phyloP scores from a whole-genome alignment of 495 filamentous ascomycete species.

The Penicillium riverlandense region DNA sequence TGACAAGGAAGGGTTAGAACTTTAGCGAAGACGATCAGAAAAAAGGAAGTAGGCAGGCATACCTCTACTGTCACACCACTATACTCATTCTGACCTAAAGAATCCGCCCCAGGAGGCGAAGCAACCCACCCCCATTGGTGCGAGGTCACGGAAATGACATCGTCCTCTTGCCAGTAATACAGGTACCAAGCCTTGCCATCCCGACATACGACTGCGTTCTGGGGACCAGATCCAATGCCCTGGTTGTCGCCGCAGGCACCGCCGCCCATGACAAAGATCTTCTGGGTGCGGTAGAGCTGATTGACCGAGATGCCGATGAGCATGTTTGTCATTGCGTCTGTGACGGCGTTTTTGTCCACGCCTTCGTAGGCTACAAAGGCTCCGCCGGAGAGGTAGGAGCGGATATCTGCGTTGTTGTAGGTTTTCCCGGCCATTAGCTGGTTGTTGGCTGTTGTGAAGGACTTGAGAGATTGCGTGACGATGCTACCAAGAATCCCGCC shows the following conservation, averaged over 20 bases:
- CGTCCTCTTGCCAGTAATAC: constrained; percentile 19
- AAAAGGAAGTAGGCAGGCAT: too few species aligned
- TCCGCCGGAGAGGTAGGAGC: constrained; percentile 15
- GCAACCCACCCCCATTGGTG: constrained; percentile 19
- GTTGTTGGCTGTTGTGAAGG: constrained; percentile 19
- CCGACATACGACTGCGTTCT: constrained; percentile 8
- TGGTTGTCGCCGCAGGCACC: constrained; percentile 18
- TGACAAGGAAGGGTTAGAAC: too few species aligned
- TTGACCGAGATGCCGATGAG: constrained; percentile 18
- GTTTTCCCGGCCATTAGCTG: constrained; percentile 14
- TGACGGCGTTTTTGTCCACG: constrained; percentile 16
- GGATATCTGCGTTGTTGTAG: constrained; percentile 18
- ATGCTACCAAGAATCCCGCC: constrained; percentile 14
- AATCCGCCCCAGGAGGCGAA: constrained; percentile 6
- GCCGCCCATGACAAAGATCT: constrained; percentile 23
- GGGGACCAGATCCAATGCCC: constrained; percentile 17
- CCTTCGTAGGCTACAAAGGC: constrained; percentile 14
- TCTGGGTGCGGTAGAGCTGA: constrained; percentile 14
- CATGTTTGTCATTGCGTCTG: constrained; percentile 14
- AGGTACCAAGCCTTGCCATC: constrained; percentile 24
- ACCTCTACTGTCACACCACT: constrained; percentile 7
- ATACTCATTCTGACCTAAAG: constrained; percentile 12
- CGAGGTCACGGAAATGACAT: constrained; percentile 9
- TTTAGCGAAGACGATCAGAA: too few species aligned
- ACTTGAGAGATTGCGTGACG: constrained; percentile 11